phyloP scores from a whole-genome alignment of 345 rosid genomes.

The Stellera chamaejasme region DNA sequence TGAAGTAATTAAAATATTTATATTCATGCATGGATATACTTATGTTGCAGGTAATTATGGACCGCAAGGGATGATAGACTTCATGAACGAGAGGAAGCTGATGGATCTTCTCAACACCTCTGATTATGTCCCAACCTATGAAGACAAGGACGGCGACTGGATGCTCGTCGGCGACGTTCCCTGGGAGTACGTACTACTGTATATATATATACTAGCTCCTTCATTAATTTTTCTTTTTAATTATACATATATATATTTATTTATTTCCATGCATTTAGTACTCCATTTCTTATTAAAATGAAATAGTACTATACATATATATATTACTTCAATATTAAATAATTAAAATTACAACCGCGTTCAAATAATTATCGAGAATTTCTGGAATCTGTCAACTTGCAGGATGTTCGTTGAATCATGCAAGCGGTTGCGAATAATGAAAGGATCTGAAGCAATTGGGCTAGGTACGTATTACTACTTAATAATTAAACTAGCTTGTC shows the following conservation, averaged over 20 bases:
- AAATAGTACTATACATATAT: not conserved
- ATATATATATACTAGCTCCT: no score
- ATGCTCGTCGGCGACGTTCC: conserved; percentile 99
- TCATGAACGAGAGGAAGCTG: conserved; percentile 92
- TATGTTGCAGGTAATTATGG: conserved; percentile 45
- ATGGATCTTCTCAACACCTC: conserved; percentile 87
- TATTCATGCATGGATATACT: not conserved
- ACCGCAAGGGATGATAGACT: conserved; percentile 85
- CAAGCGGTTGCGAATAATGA: conserved; percentile 95
- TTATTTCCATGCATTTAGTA: no score
- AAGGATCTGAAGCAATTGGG: conserved; percentile 94
- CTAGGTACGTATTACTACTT: conserved; percentile 38
- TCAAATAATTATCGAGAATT: not conserved
- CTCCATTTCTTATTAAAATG: no score
- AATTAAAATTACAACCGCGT: not conserved
- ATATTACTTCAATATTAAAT: conserved; percentile 6
- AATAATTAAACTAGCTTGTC: not conserved
- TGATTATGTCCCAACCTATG: conserved; percentile 91
- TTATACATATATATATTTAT: conserved; percentile 1
- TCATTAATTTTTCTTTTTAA: not conserved
- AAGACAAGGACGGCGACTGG: conserved; percentile 98
- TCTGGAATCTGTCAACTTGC: conserved; percentile 11
- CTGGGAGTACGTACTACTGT: conserved; percentile 84
- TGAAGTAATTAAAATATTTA: no score
- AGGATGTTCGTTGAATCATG: conserved; percentile 98